phyloP scores from a whole-genome alignment of 352 stramenopile genomes.

The Globisporangium nunn region DNA sequence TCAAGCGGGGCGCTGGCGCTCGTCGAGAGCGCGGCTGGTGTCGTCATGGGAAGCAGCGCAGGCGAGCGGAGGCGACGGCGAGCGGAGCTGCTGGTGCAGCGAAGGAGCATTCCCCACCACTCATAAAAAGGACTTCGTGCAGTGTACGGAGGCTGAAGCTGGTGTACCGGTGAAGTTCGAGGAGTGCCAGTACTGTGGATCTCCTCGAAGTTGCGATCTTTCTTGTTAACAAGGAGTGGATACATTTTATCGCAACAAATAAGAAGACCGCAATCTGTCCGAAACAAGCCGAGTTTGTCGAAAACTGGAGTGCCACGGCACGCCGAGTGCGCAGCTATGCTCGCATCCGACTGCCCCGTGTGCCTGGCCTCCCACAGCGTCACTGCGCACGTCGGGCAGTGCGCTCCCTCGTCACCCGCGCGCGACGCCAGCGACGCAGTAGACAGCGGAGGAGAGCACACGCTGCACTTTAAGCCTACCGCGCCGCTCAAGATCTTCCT shows the following conservation, averaged over 20 bases:
- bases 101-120: background rate
- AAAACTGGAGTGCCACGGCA: too few relatives aligned
- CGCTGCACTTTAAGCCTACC: conserved; percentile 35
- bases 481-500: conserved; percentile 65
- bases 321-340: too few relatives aligned
- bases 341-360: conserved; percentile 10
- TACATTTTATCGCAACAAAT: too few relatives aligned
- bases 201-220: too few relatives aligned
- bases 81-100: background rate
- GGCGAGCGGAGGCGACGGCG: background rate
- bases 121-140: too few relatives aligned
- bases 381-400: conserved; percentile 3
- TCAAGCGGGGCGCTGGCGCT: background rate
- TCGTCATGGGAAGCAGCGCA: background rate
- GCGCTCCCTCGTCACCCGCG: background rate
- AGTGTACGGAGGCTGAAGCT: too few relatives aligned
- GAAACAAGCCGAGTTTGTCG: too few relatives aligned
- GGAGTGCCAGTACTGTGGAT: too few relatives aligned
- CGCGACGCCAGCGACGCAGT: background rate
- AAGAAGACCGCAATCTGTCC: too few relatives aligned
- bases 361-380: conserved; percentile 7
- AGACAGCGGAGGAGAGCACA: background rate
- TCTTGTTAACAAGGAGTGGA: too few relatives aligned
- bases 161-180: too few relatives aligned
- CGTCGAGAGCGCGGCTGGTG: background rate